Base-by-base conservation (phyloP, 2,329 filamentous ascomycete genomes). In the Dothideomycetes sp. region DNA sequence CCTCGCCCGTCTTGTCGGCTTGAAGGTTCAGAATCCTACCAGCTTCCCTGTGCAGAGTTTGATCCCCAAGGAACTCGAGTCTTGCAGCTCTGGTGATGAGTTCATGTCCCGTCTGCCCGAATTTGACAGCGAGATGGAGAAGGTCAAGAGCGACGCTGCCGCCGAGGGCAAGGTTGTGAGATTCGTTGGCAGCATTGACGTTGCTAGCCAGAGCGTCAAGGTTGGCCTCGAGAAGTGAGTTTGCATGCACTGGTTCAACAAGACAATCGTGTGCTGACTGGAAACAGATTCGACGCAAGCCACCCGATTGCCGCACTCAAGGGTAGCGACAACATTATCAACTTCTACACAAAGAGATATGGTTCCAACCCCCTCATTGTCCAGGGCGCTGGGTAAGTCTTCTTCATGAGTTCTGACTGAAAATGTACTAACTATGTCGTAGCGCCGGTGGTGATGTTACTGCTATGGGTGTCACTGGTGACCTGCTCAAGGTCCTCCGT, bases 311-410 rank as follows among this genome's bases (percentile, higher is more conserved):
- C 91, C 11, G 82, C 84, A 33, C 72, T 98, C 44, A 94, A 94
- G 74, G 91, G 91, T 24, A 96, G 88, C 62, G 91, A 96, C 61
- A 98, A 98, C 69, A 94, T 98, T 60, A 94, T 98, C 59, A 94
- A 82, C 70, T 95, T 98, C 71, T 94, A 95, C 66, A 98, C 91
- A 5, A 83, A 93, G 71, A 76, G 91, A 54, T 98, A 98, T 59
- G 87, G 87, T 44, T 74, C 71, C 58, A 93, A 89, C 64, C 88
- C 91, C 30, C 70, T 98, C 48, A 94, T 95, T 58, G 78, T 98
- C 48, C 89, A 96, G 68, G 91, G 91, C 45, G 87, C 86, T 24
- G 91, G 88, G 60, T 62, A 50, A 56, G 56, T 53, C 20, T 32
- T 36, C 18, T 22, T 43, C 27, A 20, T 13, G 7, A 18, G 20